A percentile compares a stretch with the other conserved stretches of the same genome.
These are phyloP conservation scores for Fomes fomentarius DNA, from an alignment of 1,284 basidiomycete genomes.

Conservation along the genomic window DNA sequence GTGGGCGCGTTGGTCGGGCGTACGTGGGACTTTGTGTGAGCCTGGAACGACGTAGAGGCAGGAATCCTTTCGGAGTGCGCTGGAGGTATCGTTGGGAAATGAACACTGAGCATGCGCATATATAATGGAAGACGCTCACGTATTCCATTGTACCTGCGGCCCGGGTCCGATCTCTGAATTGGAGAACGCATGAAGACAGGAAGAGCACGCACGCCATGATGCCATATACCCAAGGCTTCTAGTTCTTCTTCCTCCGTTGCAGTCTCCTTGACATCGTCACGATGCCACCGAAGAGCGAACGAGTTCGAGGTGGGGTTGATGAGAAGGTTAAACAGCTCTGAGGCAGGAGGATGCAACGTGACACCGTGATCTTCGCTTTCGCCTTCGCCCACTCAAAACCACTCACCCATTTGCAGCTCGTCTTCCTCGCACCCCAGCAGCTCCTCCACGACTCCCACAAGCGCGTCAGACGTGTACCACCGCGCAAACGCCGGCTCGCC, in stretches of 20 bases:
- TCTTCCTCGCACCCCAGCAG: slow-evolving; percentile 62
- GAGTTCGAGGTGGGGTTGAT: slow-evolving; percentile 71
- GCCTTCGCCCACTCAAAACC: too few relatives aligned
- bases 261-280: slow-evolving; percentile 74
- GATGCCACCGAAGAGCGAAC: slow-evolving; percentile 83
- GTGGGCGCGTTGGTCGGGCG: slow-evolving; percentile 58
- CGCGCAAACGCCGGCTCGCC: slow-evolving; percentile 58
- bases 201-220: slow-evolving; percentile 58
- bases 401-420: slow-evolving; percentile 74
- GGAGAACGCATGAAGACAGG: background rate
- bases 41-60: slow-evolving; percentile 79
- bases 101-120: too few relatives aligned
- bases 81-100: slow-evolving; percentile 32
- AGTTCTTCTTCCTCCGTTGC: slow-evolving; percentile 70
- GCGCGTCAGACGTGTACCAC: slow-evolving; percentile 69
- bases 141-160: slow-evolving; percentile 87
- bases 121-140: slow-evolving; percentile 44
- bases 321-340: slow-evolving; percentile 81
- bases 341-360: background rate
- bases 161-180: background rate
- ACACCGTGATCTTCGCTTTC: too few relatives aligned
- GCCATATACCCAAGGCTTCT: slow-evolving; percentile 60
- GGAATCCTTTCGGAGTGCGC: slow-evolving; percentile 73
- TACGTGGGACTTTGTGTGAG: slow-evolving; percentile 65
- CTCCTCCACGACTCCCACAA: slow-evolving; percentile 51